Percentiles rank a stretch among this genome's conserved stretches.
phyloP scores from a whole-genome alignment of 306 rosid genomes.

The Chamaecrista fasciculata region DNA sequence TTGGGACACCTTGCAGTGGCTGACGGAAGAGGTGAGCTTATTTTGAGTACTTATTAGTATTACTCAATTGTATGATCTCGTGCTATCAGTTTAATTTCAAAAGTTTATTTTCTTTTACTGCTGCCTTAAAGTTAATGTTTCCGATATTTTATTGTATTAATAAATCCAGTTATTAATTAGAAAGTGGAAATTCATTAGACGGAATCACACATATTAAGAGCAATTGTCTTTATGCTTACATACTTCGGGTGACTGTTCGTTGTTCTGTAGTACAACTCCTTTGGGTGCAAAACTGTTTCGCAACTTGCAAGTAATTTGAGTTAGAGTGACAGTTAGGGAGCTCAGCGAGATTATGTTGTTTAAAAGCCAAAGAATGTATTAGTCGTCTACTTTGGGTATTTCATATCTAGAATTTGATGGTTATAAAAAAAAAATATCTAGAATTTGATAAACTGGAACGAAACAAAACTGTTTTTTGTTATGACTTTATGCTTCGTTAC shows the following conservation, averaged over 20 bases:
- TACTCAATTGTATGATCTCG: not conserved
- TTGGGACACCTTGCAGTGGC: slow-evolving; percentile 73
- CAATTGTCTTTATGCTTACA: not conserved
- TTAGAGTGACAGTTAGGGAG: slow-evolving; percentile 6
- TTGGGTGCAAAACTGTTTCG: not conserved
- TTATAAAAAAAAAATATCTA: no score
- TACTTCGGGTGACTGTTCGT: not conserved
- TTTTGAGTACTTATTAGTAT: no score
- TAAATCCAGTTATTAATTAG: not conserved
- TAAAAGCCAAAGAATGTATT: slow-evolving; percentile 10
- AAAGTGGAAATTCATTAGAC: not conserved
- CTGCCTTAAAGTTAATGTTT: not conserved
- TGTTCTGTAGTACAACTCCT: not conserved
- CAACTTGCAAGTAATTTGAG: slow-evolving; percentile 22
- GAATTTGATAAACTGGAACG: not conserved
- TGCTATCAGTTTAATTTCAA: not conserved
- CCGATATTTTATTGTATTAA: not conserved
- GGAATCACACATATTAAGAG: not conserved
- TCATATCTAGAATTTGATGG: no score
- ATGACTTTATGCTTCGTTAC: not conserved
- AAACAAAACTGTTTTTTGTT: not conserved
- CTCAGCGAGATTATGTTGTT: not conserved
- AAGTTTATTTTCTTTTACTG: not conserved
- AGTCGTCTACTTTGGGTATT: not conserved
- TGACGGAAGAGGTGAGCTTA: slow-evolving; percentile 74